Percentiles rank a stretch among this genome's conserved stretches.
Conservation (phyloP, 768 basidiomycete species). For the Collybia sp. region DNA sequence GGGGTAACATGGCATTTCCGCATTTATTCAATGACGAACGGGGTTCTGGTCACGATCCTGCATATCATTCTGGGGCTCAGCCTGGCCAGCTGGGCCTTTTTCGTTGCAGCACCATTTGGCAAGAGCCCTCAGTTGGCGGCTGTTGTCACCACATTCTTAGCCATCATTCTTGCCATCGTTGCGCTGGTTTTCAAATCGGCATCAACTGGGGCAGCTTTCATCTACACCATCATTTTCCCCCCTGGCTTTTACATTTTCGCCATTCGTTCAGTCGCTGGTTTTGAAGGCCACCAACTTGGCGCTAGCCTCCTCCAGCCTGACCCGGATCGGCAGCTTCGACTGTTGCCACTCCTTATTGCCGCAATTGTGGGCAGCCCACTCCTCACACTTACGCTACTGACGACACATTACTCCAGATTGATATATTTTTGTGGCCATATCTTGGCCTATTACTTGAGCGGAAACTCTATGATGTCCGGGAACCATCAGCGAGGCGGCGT, state of each 20-base stretch:
- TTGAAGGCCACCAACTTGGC: conserved; percentile 51
- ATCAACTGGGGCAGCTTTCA: conserved; percentile 40
- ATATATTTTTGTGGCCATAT: conserved; percentile 72
- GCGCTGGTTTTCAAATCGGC: conserved; percentile 49
- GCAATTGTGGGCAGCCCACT: conserved; percentile 45
- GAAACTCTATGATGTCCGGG: conserved; percentile 53
- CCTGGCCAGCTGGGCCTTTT: conserved; percentile 69
- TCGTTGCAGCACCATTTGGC: conserved; percentile 64
- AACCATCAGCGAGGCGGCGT: conserved; percentile 25
- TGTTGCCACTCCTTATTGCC: conserved; percentile 59
- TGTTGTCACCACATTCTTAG: conserved; percentile 58
- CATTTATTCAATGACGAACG: conserved; percentile 60
- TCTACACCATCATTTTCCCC: conserved; percentile 71
- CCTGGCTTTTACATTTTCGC: conserved; percentile 75
- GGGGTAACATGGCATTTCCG: conserved; percentile 59
- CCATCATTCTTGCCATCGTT: conserved; percentile 63
- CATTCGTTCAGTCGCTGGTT: conserved; percentile 62
- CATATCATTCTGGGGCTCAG: conserved; percentile 66
- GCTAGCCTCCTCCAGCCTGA: conserved; percentile 54
- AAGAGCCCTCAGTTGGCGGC: conserved; percentile 73
- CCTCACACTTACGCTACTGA: background rate
- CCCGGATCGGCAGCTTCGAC: conserved; percentile 49
- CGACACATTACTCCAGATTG: conserved; percentile 37
- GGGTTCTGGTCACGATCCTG: conserved; percentile 54
- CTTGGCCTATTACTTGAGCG: conserved; percentile 57